Evolutionary conservation across 2,329 filamentous ascomycete genomes (phyloP).

Genomic region (Fusarium sp.): DNA sequence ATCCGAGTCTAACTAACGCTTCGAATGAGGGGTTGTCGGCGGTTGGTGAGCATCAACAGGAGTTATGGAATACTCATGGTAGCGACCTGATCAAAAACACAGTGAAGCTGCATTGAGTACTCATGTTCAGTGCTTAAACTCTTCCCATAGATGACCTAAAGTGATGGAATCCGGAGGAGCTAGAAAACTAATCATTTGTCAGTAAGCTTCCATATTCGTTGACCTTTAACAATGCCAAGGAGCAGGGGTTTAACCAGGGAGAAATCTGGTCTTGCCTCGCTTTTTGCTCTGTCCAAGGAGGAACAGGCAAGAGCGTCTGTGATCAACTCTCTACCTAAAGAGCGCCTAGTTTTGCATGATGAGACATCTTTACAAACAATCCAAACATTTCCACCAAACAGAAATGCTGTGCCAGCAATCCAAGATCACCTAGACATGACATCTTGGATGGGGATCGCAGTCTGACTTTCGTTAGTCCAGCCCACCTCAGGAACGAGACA

Average conservation of each 20-base stretch:
- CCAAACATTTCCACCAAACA: neutral
- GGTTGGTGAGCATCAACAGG: constrained; percentile 2
- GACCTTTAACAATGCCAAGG: constrained; percentile 22
- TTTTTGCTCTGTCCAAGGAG: neutral
- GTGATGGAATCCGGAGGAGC: neutral
- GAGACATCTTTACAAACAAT: constrained; percentile 2
- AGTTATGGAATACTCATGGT: neutral
- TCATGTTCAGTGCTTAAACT: neutral
- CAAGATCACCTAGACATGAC: neutral
- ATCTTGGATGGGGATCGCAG: neutral
- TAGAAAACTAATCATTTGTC: neutral
- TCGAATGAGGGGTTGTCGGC: constrained; percentile 30
- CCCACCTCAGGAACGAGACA: constrained; percentile 11
- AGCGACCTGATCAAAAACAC: neutral
- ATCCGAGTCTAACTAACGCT: neutral
- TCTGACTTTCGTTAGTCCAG: neutral
- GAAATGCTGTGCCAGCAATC: neutral
- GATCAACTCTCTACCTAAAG: neutral
- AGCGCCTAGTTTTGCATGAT: constrained; percentile 13
- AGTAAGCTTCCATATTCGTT: constrained; percentile 14
- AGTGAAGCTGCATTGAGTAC: neutral
- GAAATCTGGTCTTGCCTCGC: constrained; percentile 5
- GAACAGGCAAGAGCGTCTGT: neutral
- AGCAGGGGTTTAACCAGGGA: constrained; percentile 23
- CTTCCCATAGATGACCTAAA: neutral